Percentiles rank a stretch among this genome's conserved stretches.
phyloP scores from a whole-genome alignment of 1,139 yeast species.

The Yamadazyma oceani region DNA sequence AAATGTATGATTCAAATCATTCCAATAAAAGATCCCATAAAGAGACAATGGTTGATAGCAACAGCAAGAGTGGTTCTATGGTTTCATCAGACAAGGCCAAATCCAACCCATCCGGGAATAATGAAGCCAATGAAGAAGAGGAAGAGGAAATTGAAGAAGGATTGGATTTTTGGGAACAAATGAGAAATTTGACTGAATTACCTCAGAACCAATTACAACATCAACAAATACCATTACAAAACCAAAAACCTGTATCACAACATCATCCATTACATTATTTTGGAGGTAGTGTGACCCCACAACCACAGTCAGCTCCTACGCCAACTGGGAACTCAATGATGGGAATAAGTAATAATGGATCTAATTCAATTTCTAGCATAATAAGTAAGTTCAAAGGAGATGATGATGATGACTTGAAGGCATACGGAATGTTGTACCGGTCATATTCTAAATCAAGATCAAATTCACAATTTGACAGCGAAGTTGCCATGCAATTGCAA shows the following conservation, averaged over 20 bases:
- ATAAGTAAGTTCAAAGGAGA: slow-evolving; percentile 5
- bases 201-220: slow-evolving; percentile 17
- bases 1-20: slow-evolving; percentile 8
- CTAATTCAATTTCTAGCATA: neutral
- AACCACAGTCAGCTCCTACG: slow-evolving; percentile 10
- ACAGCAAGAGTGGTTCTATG: no score
- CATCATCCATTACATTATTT: slow-evolving; percentile 49
- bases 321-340: neutral
- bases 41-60: no score
- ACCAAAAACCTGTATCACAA: slow-evolving; percentile 41
- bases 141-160: slow-evolving; percentile 40
- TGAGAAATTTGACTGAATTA: slow-evolving; percentile 48
- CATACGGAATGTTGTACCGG: slow-evolving; percentile 11
- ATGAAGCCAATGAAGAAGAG: slow-evolving; percentile 14
- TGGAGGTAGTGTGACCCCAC: slow-evolving; percentile 22
- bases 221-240: slow-evolving; percentile 2
- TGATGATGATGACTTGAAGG: slow-evolving; percentile 10
- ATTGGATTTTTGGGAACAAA: slow-evolving; percentile 69
- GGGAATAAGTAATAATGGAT: neutral
- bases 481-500: neutral
- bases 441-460: slow-evolving; percentile 8
- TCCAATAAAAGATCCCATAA: slow-evolving; percentile 6
- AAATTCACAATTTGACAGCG: slow-evolving; percentile 11
- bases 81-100: neutral
- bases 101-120: slow-evolving; percentile 5